phyloP scores from a whole-genome alignment of 352 stramenopile genomes.

The Pythium scleroteichum region DNA sequence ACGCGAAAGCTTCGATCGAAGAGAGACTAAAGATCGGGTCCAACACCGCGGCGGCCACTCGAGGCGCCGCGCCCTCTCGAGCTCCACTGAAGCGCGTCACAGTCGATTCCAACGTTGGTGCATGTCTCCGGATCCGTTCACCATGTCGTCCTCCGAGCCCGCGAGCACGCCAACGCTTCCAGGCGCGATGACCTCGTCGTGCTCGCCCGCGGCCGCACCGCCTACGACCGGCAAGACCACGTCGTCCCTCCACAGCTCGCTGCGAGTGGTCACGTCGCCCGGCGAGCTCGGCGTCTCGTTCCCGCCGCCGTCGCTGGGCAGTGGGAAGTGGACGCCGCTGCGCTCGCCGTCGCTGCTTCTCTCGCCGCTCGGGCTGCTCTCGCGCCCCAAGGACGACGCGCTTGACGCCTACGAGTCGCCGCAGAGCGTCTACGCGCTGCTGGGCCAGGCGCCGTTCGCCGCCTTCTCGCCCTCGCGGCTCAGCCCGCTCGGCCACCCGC shows the following conservation, averaged over 20 bases:
- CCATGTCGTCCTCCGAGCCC: constrained; percentile 11
- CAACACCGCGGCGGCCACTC: background rate
- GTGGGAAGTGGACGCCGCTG: constrained; percentile 23
- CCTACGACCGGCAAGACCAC: constrained; percentile 1
- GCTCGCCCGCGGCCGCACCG: background rate
- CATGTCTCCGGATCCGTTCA: constrained; percentile 11
- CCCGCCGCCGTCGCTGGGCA: constrained; percentile 11
- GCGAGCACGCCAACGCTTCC: constrained; percentile 4
- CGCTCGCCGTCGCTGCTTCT: constrained; percentile 26
- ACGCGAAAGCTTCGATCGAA: constrained; percentile 17
- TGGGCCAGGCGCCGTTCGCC: constrained; percentile 35
- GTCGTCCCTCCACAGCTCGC: constrained; percentile 21
- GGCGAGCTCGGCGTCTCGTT: constrained; percentile 20
- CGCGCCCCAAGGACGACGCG: background rate
- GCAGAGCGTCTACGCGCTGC: constrained; percentile 55
- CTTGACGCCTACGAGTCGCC: constrained; percentile 48
- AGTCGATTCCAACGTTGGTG: constrained; percentile 10
- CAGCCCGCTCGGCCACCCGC: constrained; percentile 42
- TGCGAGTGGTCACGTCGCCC: constrained; percentile 27
- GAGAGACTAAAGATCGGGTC: constrained; percentile 26
- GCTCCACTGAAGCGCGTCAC: constrained; percentile 24
- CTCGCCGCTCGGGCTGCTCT: constrained; percentile 16
- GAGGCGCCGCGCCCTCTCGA: constrained; percentile 13
- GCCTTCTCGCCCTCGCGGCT: constrained; percentile 32
- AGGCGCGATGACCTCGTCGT: background rate